phyloP scores from a whole-genome alignment of 176 grass and related monocot species.

The Oryza punctata region DNA sequence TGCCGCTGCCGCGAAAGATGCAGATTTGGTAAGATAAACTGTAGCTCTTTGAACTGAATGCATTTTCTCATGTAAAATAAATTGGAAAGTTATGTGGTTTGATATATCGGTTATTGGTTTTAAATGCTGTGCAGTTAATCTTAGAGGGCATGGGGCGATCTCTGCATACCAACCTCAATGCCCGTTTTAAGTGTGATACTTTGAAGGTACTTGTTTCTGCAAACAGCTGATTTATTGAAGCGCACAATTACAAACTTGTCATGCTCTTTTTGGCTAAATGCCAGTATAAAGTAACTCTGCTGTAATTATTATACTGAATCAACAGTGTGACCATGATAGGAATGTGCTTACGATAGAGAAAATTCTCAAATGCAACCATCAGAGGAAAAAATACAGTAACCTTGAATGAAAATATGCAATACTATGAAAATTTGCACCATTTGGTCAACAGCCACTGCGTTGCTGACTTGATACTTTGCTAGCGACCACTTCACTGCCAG shows the following conservation, averaged over 20 bases:
- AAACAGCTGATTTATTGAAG: not conserved
- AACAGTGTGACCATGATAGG: not conserved
- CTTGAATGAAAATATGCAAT: not conserved
- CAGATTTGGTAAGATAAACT: conserved; percentile 72
- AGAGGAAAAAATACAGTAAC: not conserved
- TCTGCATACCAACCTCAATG: conserved; percentile 93
- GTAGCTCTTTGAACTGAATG: conserved; percentile 17
- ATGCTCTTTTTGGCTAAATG: not conserved
- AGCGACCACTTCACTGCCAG: no score
- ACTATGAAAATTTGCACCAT: not conserved
- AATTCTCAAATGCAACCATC: not conserved
- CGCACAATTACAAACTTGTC: conserved; percentile 6
- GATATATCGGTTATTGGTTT: conserved; percentile 23
- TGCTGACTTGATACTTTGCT: not conserved
- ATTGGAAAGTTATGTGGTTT: conserved; percentile 18
- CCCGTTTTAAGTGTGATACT: conserved; percentile 82
- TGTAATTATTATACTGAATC: not conserved
- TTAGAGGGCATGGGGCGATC: conserved; percentile 94
- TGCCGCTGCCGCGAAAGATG: conserved; percentile 80
- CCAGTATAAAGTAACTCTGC: not conserved
- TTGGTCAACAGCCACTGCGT: not conserved
- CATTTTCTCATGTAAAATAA: conserved; percentile 18
- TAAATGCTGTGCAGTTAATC: conserved; percentile 61
- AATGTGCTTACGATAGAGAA: not conserved
- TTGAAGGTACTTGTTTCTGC: conserved; percentile 67